A percentile compares a stretch with the other conserved stretches of the same genome.
Conservation (phyloP, 2,329 filamentous ascomycete species). For the Penicillium sp. region DNA sequence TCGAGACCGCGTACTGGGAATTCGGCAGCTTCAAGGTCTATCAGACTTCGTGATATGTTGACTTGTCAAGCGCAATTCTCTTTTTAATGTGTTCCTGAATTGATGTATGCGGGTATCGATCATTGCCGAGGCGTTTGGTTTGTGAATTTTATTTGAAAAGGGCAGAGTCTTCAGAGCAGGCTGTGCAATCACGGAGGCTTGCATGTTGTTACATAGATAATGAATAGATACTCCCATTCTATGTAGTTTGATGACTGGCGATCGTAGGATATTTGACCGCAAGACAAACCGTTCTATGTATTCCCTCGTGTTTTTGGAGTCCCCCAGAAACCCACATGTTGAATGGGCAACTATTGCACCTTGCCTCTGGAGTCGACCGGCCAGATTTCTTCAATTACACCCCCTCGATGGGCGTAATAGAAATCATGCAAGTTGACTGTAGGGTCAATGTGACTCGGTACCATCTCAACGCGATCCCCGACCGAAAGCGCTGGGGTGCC, state of each 20-base stretch:
- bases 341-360: slow-evolving; percentile 46
- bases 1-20: slow-evolving; percentile 64
- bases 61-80: neutral
- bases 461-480: slow-evolving; percentile 53
- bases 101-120: neutral
- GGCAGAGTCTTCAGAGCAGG: neutral
- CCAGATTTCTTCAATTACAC: slow-evolving; percentile 55
- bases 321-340: neutral
- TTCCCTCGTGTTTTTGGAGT: neutral
- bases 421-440: slow-evolving; percentile 55
- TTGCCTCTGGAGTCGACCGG: slow-evolving; percentile 52
- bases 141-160: neutral
- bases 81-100: neutral
- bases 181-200: neutral
- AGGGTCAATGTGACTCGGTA: slow-evolving; percentile 57
- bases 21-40: slow-evolving; percentile 64
- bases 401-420: slow-evolving; percentile 52
- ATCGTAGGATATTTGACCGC: too few relatives aligned
- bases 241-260: neutral
- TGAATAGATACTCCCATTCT: neutral
- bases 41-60: slow-evolving; percentile 28
- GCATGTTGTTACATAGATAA: neutral
- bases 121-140: neutral
- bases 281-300: neutral
- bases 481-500: slow-evolving; percentile 41